Evolutionary conservation across 2,329 filamentous ascomycete genomes (phyloP).

Genomic region (Huntiella savannae): DNA sequence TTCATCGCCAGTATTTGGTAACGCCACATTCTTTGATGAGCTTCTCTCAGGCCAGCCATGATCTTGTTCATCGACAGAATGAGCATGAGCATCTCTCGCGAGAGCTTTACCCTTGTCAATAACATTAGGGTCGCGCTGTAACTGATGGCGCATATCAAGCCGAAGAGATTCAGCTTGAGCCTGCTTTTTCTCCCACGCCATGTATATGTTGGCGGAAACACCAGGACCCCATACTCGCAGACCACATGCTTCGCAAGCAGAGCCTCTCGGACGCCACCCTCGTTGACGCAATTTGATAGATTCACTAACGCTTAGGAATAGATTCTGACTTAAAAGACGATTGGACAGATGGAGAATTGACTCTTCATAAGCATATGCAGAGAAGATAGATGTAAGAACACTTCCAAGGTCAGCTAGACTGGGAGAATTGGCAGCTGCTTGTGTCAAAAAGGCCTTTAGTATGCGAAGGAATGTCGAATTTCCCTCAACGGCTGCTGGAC

Average conservation of each 20-base stretch:
- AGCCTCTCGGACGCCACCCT: slow-evolving; percentile 76
- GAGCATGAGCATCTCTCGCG: slow-evolving; percentile 14
- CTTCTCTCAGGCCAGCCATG: slow-evolving; percentile 15
- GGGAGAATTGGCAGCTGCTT: slow-evolving; percentile 63
- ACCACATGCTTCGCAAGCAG: slow-evolving; percentile 73
- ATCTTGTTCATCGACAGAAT: slow-evolving; percentile 18
- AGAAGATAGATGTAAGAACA: slow-evolving; percentile 77
- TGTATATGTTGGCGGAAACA: slow-evolving; percentile 56
- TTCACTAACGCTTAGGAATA: slow-evolving; percentile 66
- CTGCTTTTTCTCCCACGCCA: slow-evolving; percentile 56
- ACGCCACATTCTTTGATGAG: slow-evolving; percentile 11
- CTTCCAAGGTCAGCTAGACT: slow-evolving; percentile 71
- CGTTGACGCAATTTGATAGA: slow-evolving; percentile 57
- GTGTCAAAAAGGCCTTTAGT: slow-evolving; percentile 68
- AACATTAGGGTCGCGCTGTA: slow-evolving; percentile 19
- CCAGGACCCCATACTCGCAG: slow-evolving; percentile 77
- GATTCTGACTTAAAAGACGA: slow-evolving; percentile 66
- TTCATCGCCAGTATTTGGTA: background rate
- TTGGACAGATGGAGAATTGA: slow-evolving; percentile 74
- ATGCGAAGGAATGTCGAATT: slow-evolving; percentile 75
- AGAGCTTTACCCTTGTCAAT: slow-evolving; percentile 39
- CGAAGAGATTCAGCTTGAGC: slow-evolving; percentile 27
- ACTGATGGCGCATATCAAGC: slow-evolving; percentile 22
- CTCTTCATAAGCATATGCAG: slow-evolving; percentile 88
- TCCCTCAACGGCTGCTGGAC: slow-evolving; percentile 18